A percentile compares a stretch with the other conserved stretches of the same genome.
Conservation (phyloP, 805 yeast species). For the Sugiyamaella chiloensis region DNA sequence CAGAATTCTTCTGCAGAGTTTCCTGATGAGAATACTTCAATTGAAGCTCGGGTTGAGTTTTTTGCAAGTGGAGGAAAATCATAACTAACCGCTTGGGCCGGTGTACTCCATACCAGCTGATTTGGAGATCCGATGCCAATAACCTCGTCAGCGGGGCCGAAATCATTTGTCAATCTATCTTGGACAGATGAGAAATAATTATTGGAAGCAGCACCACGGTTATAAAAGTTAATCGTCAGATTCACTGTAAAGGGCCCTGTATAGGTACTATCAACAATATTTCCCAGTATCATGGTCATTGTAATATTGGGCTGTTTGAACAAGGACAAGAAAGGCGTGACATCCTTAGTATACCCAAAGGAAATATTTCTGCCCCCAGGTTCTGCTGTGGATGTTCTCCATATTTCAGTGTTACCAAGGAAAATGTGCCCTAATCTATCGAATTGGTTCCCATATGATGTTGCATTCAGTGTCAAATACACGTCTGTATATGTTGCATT, state of each 20-base stretch:
- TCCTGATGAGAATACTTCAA: conserved; percentile 67
- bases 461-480: conserved; percentile 31
- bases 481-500: conserved; percentile 35
- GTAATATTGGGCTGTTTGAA: conserved; percentile 35
- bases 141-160: conserved; percentile 23
- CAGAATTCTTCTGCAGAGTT: conserved; percentile 82
- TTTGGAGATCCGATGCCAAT: conserved; percentile 24
- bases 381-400: conserved; percentile 88
- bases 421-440: conserved; percentile 38
- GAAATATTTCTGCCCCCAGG: conserved; percentile 49
- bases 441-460: conserved; percentile 36
- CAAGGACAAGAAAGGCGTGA: conserved; percentile 51
- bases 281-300: conserved; percentile 60
- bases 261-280: conserved; percentile 46
- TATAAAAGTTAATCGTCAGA: conserved; percentile 51
- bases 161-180: conserved; percentile 16
- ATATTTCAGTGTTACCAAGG: conserved; percentile 55
- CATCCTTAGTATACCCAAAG: conserved; percentile 59
- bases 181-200: conserved; percentile 5
- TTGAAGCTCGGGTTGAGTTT: conserved; percentile 56
- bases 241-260: conserved; percentile 60
- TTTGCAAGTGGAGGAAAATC: conserved; percentile 50
- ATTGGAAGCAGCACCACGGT: conserved; percentile 26
- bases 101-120: conserved; percentile 29
- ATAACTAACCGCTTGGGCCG: conserved; percentile 43